These are phyloP conservation scores for Russula compacta DNA, from an alignment of 768 basidiomycete genomes.

Conservation along the genomic window DNA sequence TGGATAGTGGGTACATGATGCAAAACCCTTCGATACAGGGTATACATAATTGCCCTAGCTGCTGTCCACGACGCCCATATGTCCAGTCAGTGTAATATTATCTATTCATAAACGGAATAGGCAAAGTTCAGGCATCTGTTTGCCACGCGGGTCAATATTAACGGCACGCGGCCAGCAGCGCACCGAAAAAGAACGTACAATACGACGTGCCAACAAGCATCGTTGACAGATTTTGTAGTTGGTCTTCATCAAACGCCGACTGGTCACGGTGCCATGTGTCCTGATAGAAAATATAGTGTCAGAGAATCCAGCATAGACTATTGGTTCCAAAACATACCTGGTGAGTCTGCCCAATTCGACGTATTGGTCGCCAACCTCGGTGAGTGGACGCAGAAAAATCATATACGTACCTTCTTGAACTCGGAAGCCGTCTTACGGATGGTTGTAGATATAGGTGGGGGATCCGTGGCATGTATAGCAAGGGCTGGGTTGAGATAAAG, in stretches of 20 bases:
- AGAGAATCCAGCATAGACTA: not conserved
- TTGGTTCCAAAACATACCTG: slow-evolving; percentile 22
- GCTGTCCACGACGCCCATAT: not conserved
- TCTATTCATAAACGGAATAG: not conserved
- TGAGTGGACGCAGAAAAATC: not conserved
- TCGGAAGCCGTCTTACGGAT: slow-evolving; percentile 80
- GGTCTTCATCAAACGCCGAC: slow-evolving; percentile 79
- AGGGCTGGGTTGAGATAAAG: slow-evolving; percentile 39
- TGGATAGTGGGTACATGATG: not conserved
- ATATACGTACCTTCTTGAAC: slow-evolving; percentile 63
- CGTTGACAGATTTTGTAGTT: slow-evolving; percentile 74
- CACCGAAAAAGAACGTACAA: slow-evolving; percentile 39
- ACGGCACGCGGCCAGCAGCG: slow-evolving; percentile 17
- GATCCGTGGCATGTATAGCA: slow-evolving; percentile 73
- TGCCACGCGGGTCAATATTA: slow-evolving; percentile 5
- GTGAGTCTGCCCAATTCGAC: slow-evolving; percentile 26
- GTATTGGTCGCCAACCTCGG: not conserved
- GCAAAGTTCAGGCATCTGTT: slow-evolving; percentile 22
- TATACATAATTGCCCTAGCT: not conserved
- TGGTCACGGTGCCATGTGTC: slow-evolving; percentile 93
- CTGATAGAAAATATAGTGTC: slow-evolving; percentile 29
- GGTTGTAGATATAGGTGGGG: slow-evolving; percentile 83
- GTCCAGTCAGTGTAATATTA: not conserved
- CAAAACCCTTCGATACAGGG: not conserved
- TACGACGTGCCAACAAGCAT: slow-evolving; percentile 89